These are phyloP conservation scores for Sclerotinia trifoliorum DNA, from an alignment of 2,329 filamentous ascomycete species.

Conservation along the genomic window DNA sequence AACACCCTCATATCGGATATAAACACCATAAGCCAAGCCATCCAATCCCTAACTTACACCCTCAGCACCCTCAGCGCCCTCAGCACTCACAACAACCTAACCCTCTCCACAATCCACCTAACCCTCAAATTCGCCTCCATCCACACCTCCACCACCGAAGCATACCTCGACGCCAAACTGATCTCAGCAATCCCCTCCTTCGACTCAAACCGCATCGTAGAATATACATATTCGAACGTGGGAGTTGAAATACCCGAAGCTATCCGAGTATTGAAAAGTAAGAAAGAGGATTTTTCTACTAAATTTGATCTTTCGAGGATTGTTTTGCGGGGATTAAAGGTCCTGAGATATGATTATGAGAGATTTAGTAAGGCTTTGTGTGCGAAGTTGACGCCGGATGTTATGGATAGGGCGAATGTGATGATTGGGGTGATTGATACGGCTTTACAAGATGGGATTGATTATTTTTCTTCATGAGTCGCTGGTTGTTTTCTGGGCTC, in stretches of 20 bases:
- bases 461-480: background rate
- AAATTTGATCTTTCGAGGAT: background rate
- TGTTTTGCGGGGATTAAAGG: background rate
- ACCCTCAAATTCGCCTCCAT: background rate
- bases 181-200: too few species aligned
- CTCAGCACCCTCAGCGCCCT: too few species aligned
- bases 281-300: background rate
- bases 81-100: too few species aligned
- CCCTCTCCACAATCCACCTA: background rate
- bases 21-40: background rate
- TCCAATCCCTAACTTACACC: background rate
- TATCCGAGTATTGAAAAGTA: background rate
- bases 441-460: background rate
- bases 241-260: background rate
- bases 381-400: background rate
- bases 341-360: background rate
- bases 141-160: background rate
- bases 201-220: background rate
- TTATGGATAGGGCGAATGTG: background rate
- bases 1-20: conserved; percentile 8
- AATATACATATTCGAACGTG: background rate
- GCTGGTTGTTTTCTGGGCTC: background rate
- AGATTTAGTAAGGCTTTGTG: background rate
- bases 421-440: background rate
- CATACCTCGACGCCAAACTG: background rate